Base-by-base conservation (phyloP, 2,329 filamentous ascomycete species). In the Fusarium sororula region DNA sequence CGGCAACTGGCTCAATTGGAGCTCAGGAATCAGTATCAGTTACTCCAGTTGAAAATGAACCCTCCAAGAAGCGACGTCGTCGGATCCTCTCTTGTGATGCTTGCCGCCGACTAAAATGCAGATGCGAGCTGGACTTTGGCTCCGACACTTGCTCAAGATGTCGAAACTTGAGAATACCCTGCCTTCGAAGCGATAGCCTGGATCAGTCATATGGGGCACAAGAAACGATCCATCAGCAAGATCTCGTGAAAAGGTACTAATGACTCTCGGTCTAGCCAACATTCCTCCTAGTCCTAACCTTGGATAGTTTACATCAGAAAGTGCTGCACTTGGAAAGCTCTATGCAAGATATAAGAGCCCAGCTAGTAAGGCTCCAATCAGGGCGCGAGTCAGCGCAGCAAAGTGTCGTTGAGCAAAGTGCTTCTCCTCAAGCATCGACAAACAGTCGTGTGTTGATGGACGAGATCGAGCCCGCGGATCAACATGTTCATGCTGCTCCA, bases 11-110 rank as follows among this genome's bases (percentile, higher is more conserved):
- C 8, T 24, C 14, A 7, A 13, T n/a, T 48, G 47, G 28, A 11
- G 15, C 8, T 24, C 37, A 51, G 7, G 35, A 20, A 17, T 8
- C 35, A 20, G 22, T 17, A 35, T 13, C 39, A 35, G 44, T 22
- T 9, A 30, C 26, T 7, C 42, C 48, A 22, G 26, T 26, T 5
- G 67, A 62, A 20, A 47, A n/a, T 37, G 68, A 71, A 15, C 67
- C 61, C 11, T 38, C 60, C 17, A 75, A 64, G 50, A 73, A 69
- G 44, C 47, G 73, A 24, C 63, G 62, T 1, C 73, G 70, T 41
- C 69, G 74, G 14, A 75, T 75, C 9, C 53, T 76, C 20, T 76
- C 74, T 5, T 76, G 74, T 48, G 68, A 66, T 6, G 61, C 73
- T 32, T 76, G 73, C 47, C 68, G 73, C 6, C 44, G 70, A 35